Base-by-base conservation (phyloP, 768 basidiomycete genomes). In the Lanmaoa pseudosensibilis region DNA sequence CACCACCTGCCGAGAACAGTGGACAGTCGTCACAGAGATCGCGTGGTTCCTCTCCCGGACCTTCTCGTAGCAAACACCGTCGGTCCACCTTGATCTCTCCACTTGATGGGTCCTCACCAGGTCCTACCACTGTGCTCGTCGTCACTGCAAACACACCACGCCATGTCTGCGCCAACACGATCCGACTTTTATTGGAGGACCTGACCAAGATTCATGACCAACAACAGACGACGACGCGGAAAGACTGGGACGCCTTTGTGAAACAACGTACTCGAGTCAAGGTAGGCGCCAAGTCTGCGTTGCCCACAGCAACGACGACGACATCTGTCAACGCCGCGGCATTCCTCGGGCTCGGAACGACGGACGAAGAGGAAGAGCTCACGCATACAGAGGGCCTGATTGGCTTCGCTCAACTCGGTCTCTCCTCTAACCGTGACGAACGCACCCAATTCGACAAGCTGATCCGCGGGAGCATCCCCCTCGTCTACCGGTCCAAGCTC, bases 211-310 rank as follows among this genome's bases (percentile, higher is more conserved):
- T 91, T 12, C 94, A 98, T 65, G 94, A 97, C 64, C 74, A 83
- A 61, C 83, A 85, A 36, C 94, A 98, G 65, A 73, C 74, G 1
- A 64, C 77, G 10, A 86, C 83, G 59, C 78, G 86, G 52, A 84
- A 83, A 58, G 91, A 90, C 53, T 98, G 97, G 96, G 93, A 96
- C 57, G 81, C 77, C 0, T 98, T 95, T 68, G 83, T 98, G 18
- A 85, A 82, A 59, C 83, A 88, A 61, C 76, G 88, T 48, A 83
- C 72, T 62, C 83, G 80, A 61, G 75, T 73, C 46, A 76, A 73
- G 62, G 58, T 72, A 2, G 62, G 74, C 21, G 52, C 66, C n/a
- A 65, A 65, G 40, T 57, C 46, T 54, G 49, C 55, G 30, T 44
- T 65, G 5, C 59, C 64, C 18, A 55, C 57, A 7, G 39, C 64